phyloP scores from a whole-genome alignment of 495 filamentous ascomycete species.

The Penicillium waksmanii region DNA sequence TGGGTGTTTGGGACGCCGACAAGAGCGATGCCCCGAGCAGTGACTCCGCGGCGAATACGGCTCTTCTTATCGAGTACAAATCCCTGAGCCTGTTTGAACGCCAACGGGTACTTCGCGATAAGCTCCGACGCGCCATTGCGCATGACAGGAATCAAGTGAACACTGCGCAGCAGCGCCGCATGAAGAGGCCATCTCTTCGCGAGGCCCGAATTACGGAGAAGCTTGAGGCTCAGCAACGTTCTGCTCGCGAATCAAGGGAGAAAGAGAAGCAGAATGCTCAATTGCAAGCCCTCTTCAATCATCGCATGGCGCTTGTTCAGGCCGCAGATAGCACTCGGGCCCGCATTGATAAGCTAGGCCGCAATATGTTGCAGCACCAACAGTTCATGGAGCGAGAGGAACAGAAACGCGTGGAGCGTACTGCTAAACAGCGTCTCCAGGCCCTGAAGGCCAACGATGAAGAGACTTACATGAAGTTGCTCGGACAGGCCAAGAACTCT shows the following conservation, averaged over 20 bases:
- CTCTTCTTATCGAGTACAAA: constrained; percentile 92
- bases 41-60: constrained; percentile 83
- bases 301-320: constrained; percentile 67
- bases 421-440: constrained; percentile 98
- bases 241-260: constrained; percentile 89
- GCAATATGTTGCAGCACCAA: constrained; percentile 84
- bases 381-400: constrained; percentile 98
- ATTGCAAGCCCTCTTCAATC: constrained; percentile 70
- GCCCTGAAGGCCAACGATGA: constrained; percentile 98
- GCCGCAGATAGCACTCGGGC: constrained; percentile 55
- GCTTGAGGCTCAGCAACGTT: constrained; percentile 96
- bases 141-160: constrained; percentile 96
- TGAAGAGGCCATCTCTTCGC: constrained; percentile 95
- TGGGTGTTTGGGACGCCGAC: constrained; percentile 79
- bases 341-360: constrained; percentile 82
- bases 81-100: constrained; percentile 85
- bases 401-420: constrained; percentile 94
- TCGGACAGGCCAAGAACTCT: constrained; percentile 97
- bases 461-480: constrained; percentile 93
- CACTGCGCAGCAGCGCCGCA: constrained; percentile 80
- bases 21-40: constrained; percentile 69
- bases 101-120: constrained; percentile 72
- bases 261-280: constrained; percentile 96
- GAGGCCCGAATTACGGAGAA: constrained; percentile 98
- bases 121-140: constrained; percentile 85